These are phyloP conservation scores for Leccinum subatratum DNA, from an alignment of 1,284 basidiomycete genomes.

Conservation along the genomic window DNA sequence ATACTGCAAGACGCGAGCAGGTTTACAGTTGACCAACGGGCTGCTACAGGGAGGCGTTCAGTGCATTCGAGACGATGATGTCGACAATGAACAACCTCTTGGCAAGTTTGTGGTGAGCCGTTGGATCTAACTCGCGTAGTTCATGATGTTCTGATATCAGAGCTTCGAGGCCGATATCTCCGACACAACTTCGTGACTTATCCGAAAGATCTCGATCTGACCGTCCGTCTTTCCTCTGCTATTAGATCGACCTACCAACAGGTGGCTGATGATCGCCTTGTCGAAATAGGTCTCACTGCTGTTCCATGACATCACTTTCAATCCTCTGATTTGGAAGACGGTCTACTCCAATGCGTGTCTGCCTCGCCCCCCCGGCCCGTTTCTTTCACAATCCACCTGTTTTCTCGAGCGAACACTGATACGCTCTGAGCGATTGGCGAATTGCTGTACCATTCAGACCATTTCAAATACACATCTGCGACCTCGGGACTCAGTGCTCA, in stretches of 20 bases:
- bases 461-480: constrained; percentile 1
- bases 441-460: constrained; percentile 7
- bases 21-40: neutral
- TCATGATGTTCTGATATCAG: neutral
- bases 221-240: neutral
- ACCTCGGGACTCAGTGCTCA: neutral
- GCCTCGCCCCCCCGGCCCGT: constrained; percentile 14
- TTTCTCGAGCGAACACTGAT: constrained; percentile 9
- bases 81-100: neutral
- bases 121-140: neutral
- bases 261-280: neutral
- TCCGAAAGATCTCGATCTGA: too few species aligned
- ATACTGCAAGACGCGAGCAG: neutral
- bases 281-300: constrained; percentile 7
- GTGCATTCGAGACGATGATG: neutral
- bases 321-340: constrained; percentile 10
- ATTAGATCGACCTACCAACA: neutral
- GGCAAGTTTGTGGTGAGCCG: neutral
- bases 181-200: neutral
- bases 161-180: neutral
- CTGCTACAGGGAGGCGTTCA: neutral
- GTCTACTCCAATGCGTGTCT: constrained; percentile 11
- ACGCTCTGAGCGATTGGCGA: constrained; percentile 4
- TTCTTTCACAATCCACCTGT: constrained; percentile 4
- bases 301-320: constrained; percentile 2